Conservation (phyloP, 129 eudicot species). For the Chrysanthemum makinoi region DNA sequence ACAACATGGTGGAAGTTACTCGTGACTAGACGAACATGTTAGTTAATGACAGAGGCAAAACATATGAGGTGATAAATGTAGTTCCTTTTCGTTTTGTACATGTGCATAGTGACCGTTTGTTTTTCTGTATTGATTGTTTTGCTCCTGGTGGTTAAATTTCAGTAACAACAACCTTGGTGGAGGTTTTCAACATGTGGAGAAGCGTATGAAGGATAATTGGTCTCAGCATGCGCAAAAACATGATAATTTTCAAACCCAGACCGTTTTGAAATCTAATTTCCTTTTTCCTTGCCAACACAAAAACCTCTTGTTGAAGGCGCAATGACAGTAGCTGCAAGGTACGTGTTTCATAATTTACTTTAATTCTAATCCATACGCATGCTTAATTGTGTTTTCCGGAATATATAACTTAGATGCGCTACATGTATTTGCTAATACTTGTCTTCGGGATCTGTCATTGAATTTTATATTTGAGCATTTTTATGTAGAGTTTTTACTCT, state of each 20-base stretch:
- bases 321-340: slow-evolving; percentile 59
- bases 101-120: slow-evolving; percentile 7
- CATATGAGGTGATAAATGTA: slow-evolving; percentile 46
- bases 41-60: slow-evolving; percentile 39
- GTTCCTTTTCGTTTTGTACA: slow-evolving; percentile 14
- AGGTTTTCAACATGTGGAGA: slow-evolving; percentile 39
- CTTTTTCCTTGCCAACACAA: slow-evolving; percentile 67
- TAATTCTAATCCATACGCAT: not conserved
- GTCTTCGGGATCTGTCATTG: not conserved
- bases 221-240: slow-evolving; percentile 62
- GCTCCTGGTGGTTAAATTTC: slow-evolving; percentile 28
- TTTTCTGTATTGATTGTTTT: slow-evolving; percentile 14
- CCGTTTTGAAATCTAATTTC: slow-evolving; percentile 56
- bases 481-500: slow-evolving; percentile 5
- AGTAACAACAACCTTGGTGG: slow-evolving; percentile 40
- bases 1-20: slow-evolving; percentile 19
- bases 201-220: slow-evolving; percentile 59
- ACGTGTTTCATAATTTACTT: slow-evolving; percentile 8
- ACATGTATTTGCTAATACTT: slow-evolving; percentile 11
- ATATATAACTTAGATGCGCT: slow-evolving; percentile 6
- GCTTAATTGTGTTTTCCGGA: not conserved
- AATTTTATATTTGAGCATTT: slow-evolving; percentile 11
- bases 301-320: slow-evolving; percentile 53
- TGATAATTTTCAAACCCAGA: slow-evolving; percentile 53
- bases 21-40: slow-evolving; percentile 39